Evolutionary conservation across 139 green algal genomes (phyloP).

Genomic region (Spirogloea muscicola): DNA sequence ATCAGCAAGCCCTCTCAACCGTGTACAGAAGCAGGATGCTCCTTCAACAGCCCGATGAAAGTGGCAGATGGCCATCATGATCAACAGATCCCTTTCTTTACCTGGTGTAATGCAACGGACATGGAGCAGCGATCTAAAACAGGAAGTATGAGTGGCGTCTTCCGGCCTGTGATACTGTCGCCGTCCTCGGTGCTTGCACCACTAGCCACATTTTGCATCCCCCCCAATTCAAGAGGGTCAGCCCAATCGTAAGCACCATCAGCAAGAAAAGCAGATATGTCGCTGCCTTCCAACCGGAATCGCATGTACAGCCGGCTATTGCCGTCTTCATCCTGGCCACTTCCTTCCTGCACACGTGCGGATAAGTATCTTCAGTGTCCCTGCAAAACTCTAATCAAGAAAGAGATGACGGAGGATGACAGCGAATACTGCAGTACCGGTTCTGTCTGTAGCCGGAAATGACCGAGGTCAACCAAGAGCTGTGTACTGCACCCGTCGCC

Average conservation of each 20-base stretch:
- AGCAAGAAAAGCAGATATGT: conserved; percentile 38
- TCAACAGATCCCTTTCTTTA: too few species aligned
- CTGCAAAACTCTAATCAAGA: too few species aligned
- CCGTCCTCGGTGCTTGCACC: background rate
- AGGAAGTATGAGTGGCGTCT: conserved; percentile 45
- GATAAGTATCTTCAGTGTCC: too few species aligned
- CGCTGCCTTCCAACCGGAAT: conserved; percentile 48
- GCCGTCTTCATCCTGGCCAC: background rate
- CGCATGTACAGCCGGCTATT: conserved; percentile 69
- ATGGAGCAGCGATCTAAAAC: conserved; percentile 61
- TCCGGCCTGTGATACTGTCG: background rate
- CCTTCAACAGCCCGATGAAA: too few species aligned
- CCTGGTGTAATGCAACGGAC: conserved; percentile 36
- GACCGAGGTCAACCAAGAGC: conserved; percentile 45
- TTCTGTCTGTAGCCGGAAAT: conserved; percentile 44
- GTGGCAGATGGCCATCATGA: too few species aligned
- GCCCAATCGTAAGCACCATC: conserved; percentile 37
- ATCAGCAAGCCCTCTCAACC: too few species aligned
- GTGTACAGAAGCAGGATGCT: too few species aligned
- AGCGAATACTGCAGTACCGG: conserved; percentile 16
- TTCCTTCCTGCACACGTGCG: too few species aligned
- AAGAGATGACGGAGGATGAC: too few species aligned
- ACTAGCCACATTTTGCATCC: background rate
- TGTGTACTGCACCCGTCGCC: background rate
- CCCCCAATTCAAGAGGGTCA: background rate